Evolutionary conservation across 345 rosid species (phyloP), one percentile per base, ranked within the genome.

Genomic region (thale cress (Arabidopsis thaliana)): DNA sequence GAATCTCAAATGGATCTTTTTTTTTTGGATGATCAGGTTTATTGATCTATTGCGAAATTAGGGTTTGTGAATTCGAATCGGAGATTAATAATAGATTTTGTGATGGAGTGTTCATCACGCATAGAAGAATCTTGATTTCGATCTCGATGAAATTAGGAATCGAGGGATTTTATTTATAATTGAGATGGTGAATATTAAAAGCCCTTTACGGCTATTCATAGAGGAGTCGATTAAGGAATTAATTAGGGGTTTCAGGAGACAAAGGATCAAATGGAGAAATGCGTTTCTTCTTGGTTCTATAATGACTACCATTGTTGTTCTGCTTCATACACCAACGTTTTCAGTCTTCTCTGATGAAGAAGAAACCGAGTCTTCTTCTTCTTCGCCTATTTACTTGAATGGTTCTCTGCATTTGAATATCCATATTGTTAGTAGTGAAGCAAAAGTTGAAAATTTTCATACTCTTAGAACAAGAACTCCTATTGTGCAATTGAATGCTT

Each of bases 191-290:
- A 65, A 65, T 65, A 75, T 76, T 76, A 80, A 69, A 63, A 69
- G 67, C 33, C 64, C 57, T 51, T 80, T 74, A 25, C 41, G 74
- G 74, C 58, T 37, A 23, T 62, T 52, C 25, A 58, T 69, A 25
- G 59, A 76, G 10, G 60, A 63, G 25, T 34, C 85, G 61, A 80
- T 85, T 69, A 85, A 59, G 65, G 77, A 82, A 66, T n/a, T 85
- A 11, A 22, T 86, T 32, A 57, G 49, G 45, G 60, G 72, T 64
- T 82, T 76, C 59, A 44, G 38, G 38, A 79, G 90, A 71, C 79
- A 72, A 78, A 85, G 77, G 78, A 68, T 83, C 65, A 81, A 53
- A 79, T 81, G 84, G 91, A 88, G 88, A 82, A 86, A 84, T 38
- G 70, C 82, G 53, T 69, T 91, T 62, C 74, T 83, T 46, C 72